Base-by-base conservation (phyloP, 2,329 filamentous ascomycete genomes). In the Nannizziopsis arthrosporioides region DNA sequence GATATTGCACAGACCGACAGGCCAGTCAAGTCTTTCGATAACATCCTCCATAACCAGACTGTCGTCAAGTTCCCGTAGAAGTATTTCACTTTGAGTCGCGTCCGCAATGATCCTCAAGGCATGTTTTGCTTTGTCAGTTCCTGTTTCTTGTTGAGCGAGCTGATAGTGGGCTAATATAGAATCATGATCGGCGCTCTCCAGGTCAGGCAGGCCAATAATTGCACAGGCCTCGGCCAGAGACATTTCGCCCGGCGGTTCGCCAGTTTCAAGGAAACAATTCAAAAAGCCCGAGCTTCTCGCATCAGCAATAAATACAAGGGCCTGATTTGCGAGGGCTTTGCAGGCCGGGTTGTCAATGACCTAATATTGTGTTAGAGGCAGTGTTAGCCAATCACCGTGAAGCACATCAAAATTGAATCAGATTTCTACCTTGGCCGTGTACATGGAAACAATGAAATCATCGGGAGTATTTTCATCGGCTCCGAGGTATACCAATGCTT, bases 1-100 rank as follows among this genome's bases (percentile, higher is more conserved):
- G 49, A 96, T 94, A 57, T 96, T 98, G 54, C 81, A 77, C 5
- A 96, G 74, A 0, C 92, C 92, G 17, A 94, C 85, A 0, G 92
- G 92, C 64, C 85, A 80, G 27, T 77, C 71, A 41, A 67, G 64
- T 51, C 57, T 61, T 34, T 66, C 59, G 42, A 61, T 27, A 27
- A 27, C 59, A 53, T 61, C 59, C 15, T 61, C 52, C 35, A 63
- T 60, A 2, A 51, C 51, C 12, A 53, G 56, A 34, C 60, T 56
- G 1, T 62, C 61, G n/a, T 61, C 57, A 14, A 65, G 59, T 55
- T 62, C 59, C 31, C 56, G 62, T 36, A 56, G 61, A 31, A 70
- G 56, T 27, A 64, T 42, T 10, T 60, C 46, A 45, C 68, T 73
- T 35, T 68, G 58, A 44, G 63, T 66, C 27, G 67, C 63, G 49